A percentile compares a stretch with the other conserved stretches of the same genome.
These are phyloP conservation scores for Lactarius psammicola DNA, from an alignment of 768 basidiomycete species.

Conservation along the genomic window DNA sequence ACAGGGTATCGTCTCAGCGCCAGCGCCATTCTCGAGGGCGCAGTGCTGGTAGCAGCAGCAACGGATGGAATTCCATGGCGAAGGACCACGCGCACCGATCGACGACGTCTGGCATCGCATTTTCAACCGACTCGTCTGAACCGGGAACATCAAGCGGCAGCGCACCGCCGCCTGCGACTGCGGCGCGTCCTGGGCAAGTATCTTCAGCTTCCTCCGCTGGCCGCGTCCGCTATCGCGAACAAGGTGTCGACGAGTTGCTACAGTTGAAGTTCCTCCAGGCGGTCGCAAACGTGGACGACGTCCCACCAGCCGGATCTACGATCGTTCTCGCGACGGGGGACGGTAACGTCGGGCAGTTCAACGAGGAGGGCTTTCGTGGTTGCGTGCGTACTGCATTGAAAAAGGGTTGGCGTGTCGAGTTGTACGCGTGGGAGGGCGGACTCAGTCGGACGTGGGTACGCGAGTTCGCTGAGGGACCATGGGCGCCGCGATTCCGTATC, in stretches of 20 bases:
- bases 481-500: slow-evolving; percentile 35
- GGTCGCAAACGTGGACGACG: slow-evolving; percentile 69
- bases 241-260: slow-evolving; percentile 93
- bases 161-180: slow-evolving; percentile 28
- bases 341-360: slow-evolving; percentile 89
- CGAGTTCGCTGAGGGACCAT: slow-evolving; percentile 54
- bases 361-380: slow-evolving; percentile 88
- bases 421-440: slow-evolving; percentile 89
- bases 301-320: slow-evolving; percentile 62
- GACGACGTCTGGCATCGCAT: slow-evolving; percentile 26
- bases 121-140: slow-evolving; percentile 37
- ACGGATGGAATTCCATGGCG: slow-evolving; percentile 14
- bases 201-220: slow-evolving; percentile 28
- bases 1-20: slow-evolving; percentile 44
- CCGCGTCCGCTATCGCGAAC: slow-evolving; percentile 73
- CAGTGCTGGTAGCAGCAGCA: slow-evolving; percentile 27
- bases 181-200: slow-evolving; percentile 25
- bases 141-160: slow-evolving; percentile 27
- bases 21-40: slow-evolving; percentile 30
- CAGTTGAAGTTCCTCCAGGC: slow-evolving; percentile 92
- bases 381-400: slow-evolving; percentile 82
- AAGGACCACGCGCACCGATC: slow-evolving; percentile 32
- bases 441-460: slow-evolving; percentile 75
- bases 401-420: slow-evolving; percentile 91
- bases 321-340: slow-evolving; percentile 94